These are phyloP conservation scores for Blastobotrys arbuscula DNA, from an alignment of 1,139 yeast species.

Conservation along the genomic window DNA sequence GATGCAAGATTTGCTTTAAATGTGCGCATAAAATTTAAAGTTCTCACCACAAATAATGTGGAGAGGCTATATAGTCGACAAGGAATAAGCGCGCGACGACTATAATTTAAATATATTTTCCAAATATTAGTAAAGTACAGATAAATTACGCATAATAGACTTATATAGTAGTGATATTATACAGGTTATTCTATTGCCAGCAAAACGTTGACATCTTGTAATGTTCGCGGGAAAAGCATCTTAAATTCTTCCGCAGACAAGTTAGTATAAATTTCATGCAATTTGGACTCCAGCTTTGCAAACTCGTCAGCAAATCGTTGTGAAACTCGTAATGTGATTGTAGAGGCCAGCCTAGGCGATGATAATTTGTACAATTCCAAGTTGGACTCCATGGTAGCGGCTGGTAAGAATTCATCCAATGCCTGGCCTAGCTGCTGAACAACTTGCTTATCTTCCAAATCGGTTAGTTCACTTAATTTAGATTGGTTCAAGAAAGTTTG, in stretches of 20 bases:
- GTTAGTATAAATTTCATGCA: slow-evolving; percentile 22
- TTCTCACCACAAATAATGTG: no score
- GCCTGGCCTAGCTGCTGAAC: slow-evolving; percentile 24
- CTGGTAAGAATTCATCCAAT: slow-evolving; percentile 36
- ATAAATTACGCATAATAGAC: no score
- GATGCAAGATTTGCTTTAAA: no score
- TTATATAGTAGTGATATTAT: no score
- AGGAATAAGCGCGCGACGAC: no score
- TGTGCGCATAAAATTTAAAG: no score
- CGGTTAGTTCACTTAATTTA: slow-evolving; percentile 18
- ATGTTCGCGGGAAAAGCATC: slow-evolving; percentile 27
- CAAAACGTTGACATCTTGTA: slow-evolving; percentile 30
- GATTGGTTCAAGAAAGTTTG: slow-evolving; percentile 28
- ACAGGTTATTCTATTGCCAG: slow-evolving; percentile 17
- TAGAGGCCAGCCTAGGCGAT: slow-evolving; percentile 33
- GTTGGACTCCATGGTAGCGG: slow-evolving; percentile 33
- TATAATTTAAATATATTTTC: no score
- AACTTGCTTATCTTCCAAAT: slow-evolving; percentile 30
- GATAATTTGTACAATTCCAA: slow-evolving; percentile 28
- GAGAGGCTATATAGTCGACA: no score
- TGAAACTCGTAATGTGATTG: slow-evolving; percentile 32
- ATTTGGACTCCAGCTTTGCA: slow-evolving; percentile 24
- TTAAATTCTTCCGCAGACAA: slow-evolving; percentile 21
- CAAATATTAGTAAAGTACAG: no score
- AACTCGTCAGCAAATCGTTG: slow-evolving; percentile 31